Percentiles rank a stretch among this genome's conserved stretches.
Conservation (phyloP, 225 moss, liverwort and hornwort genomes). For the Neckera pumila region DNA sequence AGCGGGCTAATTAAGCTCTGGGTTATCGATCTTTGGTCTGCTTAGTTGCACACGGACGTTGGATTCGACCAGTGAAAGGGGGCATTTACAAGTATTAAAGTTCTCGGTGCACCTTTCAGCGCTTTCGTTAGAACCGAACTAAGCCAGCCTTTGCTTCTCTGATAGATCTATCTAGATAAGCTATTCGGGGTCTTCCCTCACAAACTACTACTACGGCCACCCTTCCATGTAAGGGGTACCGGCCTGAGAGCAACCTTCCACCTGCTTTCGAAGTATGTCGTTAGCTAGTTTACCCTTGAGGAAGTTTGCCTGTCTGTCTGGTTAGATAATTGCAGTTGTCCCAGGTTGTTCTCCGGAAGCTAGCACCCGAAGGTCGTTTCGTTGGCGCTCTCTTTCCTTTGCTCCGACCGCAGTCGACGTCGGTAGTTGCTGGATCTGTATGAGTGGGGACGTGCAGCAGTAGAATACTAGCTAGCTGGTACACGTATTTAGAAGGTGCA, state of each 20-base stretch:
- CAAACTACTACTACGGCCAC: background rate
- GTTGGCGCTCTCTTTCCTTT: background rate
- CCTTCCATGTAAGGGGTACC: background rate
- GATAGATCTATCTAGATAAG: constrained; percentile 44
- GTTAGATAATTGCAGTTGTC: background rate
- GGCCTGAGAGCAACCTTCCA: background rate
- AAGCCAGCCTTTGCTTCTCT: background rate
- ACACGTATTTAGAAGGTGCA: background rate
- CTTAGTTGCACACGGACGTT: background rate
- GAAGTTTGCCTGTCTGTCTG: background rate
- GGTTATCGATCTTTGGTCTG: background rate
- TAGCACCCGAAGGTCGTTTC: background rate
- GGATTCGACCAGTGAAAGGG: background rate
- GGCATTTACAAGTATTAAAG: background rate
- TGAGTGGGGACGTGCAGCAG: background rate
- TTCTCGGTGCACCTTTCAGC: background rate
- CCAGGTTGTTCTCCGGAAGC: background rate
- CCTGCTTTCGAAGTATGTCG: background rate
- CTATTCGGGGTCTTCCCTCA: background rate
- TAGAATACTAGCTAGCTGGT: background rate
- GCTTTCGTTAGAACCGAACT: background rate
- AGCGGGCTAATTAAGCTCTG: background rate
- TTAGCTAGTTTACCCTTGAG: background rate
- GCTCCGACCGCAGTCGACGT: background rate
- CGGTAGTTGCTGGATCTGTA: background rate